These are phyloP conservation scores for Monosporascus sp. DNA, from an alignment of 2,329 filamentous ascomycete genomes.

Conservation along the genomic window DNA sequence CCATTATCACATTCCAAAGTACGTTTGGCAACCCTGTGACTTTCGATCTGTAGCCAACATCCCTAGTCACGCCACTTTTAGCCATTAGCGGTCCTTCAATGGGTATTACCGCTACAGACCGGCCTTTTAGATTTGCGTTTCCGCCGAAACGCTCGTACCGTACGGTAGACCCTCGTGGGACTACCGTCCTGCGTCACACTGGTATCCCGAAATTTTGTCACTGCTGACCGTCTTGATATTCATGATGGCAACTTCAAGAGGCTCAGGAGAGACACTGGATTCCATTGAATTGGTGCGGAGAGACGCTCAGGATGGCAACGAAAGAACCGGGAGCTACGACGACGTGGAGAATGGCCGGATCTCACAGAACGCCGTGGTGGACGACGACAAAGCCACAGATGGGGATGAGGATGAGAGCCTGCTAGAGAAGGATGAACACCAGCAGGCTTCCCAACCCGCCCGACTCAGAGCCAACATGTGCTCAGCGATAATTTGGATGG, in stretches of 20 bases:
- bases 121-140: no score
- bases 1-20: no score
- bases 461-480: constrained; percentile 30
- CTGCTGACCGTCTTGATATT: constrained; percentile 2
- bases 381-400: constrained; percentile 28
- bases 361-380: constrained; percentile 28
- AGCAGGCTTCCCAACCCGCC: constrained; percentile 26
- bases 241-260: constrained; percentile 19
- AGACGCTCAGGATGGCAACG: constrained; percentile 30
- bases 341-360: constrained; percentile 25
- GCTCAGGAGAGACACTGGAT: constrained; percentile 8
- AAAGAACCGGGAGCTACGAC: constrained; percentile 21
- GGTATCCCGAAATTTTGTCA: neutral
- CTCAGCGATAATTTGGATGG: constrained; percentile 49
- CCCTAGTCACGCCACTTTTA: no score
- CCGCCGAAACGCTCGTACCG: no score
- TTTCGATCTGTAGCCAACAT: no score
- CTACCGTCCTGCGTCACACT: neutral
- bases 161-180: no score
- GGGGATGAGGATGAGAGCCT: constrained; percentile 38
- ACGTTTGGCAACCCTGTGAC: no score
- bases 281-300: constrained; percentile 31
- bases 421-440: constrained; percentile 25
- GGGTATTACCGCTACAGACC: no score
- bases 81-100: no score